Percentiles rank a stretch among this genome's conserved stretches.
These are phyloP conservation scores for Colletotrichum coccodes DNA, from an alignment of 2,329 filamentous ascomycete species.

Conservation along the genomic window DNA sequence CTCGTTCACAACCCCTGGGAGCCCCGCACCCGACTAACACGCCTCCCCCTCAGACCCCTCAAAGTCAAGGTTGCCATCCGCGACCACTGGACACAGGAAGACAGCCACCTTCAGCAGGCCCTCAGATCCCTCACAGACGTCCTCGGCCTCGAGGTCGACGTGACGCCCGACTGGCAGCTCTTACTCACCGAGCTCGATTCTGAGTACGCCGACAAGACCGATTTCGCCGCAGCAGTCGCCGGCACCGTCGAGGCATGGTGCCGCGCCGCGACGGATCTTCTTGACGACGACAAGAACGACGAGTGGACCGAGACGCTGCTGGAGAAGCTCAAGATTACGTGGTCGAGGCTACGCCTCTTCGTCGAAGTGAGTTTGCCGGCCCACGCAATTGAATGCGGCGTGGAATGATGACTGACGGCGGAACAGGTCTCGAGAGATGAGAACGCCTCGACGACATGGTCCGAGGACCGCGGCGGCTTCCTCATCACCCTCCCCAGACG, in stretches of 20 bases:
- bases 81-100: conserved; percentile 51
- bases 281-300: conserved; percentile 51
- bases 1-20: not conserved
- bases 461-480: conserved; percentile 47
- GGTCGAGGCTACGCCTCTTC: conserved; percentile 43
- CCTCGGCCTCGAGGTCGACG: conserved; percentile 51
- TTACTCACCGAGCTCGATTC: conserved; percentile 49
- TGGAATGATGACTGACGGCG: not conserved
- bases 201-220: conserved; percentile 51
- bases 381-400: too few relatives aligned
- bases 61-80: conserved; percentile 54
- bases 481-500: conserved; percentile 49
- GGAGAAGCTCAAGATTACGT: conserved; percentile 41
- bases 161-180: conserved; percentile 56
- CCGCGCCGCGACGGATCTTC: conserved; percentile 48
- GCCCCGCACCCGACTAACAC: not conserved
- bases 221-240: conserved; percentile 50
- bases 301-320: conserved; percentile 55
- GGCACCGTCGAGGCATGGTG: conserved; percentile 51
- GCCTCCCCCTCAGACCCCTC: conserved; percentile 47
- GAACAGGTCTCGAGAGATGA: conserved; percentile 37
- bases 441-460: conserved; percentile 49
- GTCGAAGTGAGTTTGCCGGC: conserved; percentile 45
- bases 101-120: conserved; percentile 44
- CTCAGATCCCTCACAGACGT: conserved; percentile 43